Evolutionary conservation across 805 yeast species (phyloP).

Genomic region (Kodamaea hsintzibuensis): DNA sequence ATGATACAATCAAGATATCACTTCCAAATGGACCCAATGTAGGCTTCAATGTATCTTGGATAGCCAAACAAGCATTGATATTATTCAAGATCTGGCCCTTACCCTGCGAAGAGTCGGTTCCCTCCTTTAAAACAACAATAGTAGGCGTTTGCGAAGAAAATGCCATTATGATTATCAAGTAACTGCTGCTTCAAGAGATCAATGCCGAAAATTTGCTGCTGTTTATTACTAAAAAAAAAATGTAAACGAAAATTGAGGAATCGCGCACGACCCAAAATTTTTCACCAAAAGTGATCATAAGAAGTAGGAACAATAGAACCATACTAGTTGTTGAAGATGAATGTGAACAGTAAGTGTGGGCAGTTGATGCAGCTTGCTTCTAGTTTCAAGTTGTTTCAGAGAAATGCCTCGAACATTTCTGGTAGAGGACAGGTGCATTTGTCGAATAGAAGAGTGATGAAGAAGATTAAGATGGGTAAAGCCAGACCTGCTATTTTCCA

Average conservation of each 20-base stretch:
- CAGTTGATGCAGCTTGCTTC: background rate
- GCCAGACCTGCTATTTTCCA: conserved; percentile 93
- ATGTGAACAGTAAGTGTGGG: background rate
- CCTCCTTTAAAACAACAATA: conserved; percentile 96
- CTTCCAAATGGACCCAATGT: conserved; percentile 98
- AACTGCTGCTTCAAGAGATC: background rate
- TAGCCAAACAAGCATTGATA: conserved; percentile 95
- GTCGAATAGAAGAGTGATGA: conserved; percentile 58
- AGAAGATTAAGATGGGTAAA: conserved; percentile 72
- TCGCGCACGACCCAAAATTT: conserved; percentile 12
- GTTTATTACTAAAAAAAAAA: conserved; percentile 1
- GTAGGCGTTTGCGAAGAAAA: conserved; percentile 95
- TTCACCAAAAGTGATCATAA: background rate
- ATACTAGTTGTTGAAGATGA: background rate
- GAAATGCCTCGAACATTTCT: conserved; percentile 12
- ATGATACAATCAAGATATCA: conserved; percentile 85
- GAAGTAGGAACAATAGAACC: background rate
- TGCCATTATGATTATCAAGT: conserved; percentile 52
- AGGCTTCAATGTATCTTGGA: conserved; percentile 92
- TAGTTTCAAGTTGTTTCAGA: conserved; percentile 8
- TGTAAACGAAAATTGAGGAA: conserved; percentile 3
- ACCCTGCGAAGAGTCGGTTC: conserved; percentile 97
- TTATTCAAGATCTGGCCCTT: conserved; percentile 93
- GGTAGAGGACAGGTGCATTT: conserved; percentile 42
- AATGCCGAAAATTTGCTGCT: conserved; percentile 1